Evolutionary conservation across 805 yeast genomes (phyloP), one percentile per base, ranked within the genome.

Genomic region (Kodamaea kakaduensis): DNA sequence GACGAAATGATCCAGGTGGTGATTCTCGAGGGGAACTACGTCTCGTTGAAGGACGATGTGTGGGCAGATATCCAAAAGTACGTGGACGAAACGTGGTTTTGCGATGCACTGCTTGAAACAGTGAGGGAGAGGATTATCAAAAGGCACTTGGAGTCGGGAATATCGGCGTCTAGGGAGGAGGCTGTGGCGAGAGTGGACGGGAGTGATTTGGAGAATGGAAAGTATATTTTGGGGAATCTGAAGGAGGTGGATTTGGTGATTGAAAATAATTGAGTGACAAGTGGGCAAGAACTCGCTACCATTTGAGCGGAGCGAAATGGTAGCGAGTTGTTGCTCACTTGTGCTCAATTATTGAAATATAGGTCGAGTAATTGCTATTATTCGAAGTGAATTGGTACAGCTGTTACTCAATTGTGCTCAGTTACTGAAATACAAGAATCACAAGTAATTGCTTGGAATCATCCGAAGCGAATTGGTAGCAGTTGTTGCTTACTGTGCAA

Each of bases 171-270:
- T 5, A 44, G 71, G 8, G 67, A 73, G 36, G 74, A 71, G 40
- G 89, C 88, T 0, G 51, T 57, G 3, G 59, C 55, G 8, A 61
- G 78, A 37, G 78, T 71, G 17, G 69, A 68, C 33, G 52, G 58
- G 3, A 80, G 76, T 48, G 96, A 88, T 54, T 50, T 73, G 20
- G 59, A 71, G 7, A 89, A 89, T 55, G 94, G 89, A 1, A 32
- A 45, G 30, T 62, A 65, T 42, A 56, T 65, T 17, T 23, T 36
- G 17, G 30, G 22, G 18, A 24, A 38, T 16, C 29, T 35, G 28
- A 34, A 32, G 31, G 20, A 13, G 7, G 21, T 32, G 10, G 34
- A 37, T 14, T 31, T 41, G 34, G 37, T 32, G 14, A 38, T 41
- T 7, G 23, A 34, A 8, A 34, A 34, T 17, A n/a, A 29, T 17